These are phyloP conservation scores for Bodo saltans DNA, from an alignment of 78 protist genomes.

Conservation along the genomic window DNA sequence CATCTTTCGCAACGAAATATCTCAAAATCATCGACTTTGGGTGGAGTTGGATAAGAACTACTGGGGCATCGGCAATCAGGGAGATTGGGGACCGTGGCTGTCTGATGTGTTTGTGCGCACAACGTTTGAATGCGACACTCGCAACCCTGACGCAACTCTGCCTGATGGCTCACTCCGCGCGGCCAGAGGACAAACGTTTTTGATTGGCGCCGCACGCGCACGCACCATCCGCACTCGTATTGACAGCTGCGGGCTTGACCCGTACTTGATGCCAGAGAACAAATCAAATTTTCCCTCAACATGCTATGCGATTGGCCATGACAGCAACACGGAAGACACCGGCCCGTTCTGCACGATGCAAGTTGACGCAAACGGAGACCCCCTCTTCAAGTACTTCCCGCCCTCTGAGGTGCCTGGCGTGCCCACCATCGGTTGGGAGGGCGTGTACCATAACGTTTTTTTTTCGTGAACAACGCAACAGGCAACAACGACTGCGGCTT, in stretches of 20 bases:
- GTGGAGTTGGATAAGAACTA: not conserved
- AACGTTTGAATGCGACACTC: slow-evolving; percentile 6
- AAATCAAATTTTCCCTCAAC: not conserved
- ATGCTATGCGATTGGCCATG: not conserved
- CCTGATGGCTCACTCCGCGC: not conserved
- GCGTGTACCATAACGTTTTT: slow-evolving; percentile 18
- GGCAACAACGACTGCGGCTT: not conserved
- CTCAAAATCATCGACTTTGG: not conserved
- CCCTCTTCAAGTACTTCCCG: not conserved
- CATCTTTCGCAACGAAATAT: not conserved
- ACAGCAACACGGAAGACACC: not conserved
- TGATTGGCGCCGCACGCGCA: not conserved
- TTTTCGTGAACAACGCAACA: not conserved
- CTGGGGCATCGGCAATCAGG: not conserved
- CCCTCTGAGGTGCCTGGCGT: not conserved
- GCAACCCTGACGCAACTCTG: no score
- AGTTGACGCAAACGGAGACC: not conserved
- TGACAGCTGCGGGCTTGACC: slow-evolving; percentile 8
- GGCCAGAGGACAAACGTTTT: not conserved
- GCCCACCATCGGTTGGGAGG: not conserved
- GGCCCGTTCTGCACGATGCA: not conserved
- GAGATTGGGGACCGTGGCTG: slow-evolving; percentile 13
- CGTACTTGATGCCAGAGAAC: not conserved
- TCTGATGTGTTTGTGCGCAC: not conserved
- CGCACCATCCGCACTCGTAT: not conserved